A percentile compares a stretch with the other conserved stretches of the same genome.
Evolutionary conservation across 2,329 filamentous ascomycete species (phyloP).

Genomic region (Chrysoporthe austroafricana): DNA sequence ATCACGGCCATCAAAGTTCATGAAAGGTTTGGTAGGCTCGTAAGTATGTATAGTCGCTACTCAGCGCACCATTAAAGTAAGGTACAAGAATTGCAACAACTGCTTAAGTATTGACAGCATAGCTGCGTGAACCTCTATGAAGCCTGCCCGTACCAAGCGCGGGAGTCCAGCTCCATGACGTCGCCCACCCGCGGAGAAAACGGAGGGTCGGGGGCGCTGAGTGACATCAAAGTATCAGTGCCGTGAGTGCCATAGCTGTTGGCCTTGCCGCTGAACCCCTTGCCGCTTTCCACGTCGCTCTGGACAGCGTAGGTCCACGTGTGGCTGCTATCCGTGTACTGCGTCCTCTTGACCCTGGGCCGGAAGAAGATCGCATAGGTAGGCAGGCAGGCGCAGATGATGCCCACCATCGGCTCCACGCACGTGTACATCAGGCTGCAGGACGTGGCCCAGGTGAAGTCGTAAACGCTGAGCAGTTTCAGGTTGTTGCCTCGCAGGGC

Average conservation of each 20-base stretch:
- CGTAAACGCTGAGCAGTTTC: constrained; percentile 30
- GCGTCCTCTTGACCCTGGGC: constrained; percentile 1
- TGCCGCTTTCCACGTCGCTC: background rate
- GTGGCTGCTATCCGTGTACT: background rate
- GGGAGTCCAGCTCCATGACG: constrained; percentile 1
- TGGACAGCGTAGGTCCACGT: background rate
- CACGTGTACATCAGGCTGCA: constrained; percentile 40
- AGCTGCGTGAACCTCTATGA: background rate
- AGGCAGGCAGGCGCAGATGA: constrained; percentile 43
- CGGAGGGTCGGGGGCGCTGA: background rate
- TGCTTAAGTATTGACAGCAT: background rate
- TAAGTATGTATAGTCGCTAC: background rate
- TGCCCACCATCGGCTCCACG: constrained; percentile 40
- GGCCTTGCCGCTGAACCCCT: background rate
- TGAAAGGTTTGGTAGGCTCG: too few relatives aligned
- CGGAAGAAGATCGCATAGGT: constrained; percentile 6
- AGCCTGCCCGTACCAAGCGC: constrained; percentile 1
- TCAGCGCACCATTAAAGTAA: background rate
- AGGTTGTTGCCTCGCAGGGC: constrained; percentile 36
- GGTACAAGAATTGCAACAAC: background rate
- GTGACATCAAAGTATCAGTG: background rate
- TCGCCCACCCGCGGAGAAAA: background rate
- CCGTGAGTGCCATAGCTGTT: background rate
- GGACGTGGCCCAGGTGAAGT: constrained; percentile 37
- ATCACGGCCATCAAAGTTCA: too few relatives aligned